phyloP scores from a whole-genome alignment of 495 filamentous ascomycete genomes.

The Penicillium malachiteum region DNA sequence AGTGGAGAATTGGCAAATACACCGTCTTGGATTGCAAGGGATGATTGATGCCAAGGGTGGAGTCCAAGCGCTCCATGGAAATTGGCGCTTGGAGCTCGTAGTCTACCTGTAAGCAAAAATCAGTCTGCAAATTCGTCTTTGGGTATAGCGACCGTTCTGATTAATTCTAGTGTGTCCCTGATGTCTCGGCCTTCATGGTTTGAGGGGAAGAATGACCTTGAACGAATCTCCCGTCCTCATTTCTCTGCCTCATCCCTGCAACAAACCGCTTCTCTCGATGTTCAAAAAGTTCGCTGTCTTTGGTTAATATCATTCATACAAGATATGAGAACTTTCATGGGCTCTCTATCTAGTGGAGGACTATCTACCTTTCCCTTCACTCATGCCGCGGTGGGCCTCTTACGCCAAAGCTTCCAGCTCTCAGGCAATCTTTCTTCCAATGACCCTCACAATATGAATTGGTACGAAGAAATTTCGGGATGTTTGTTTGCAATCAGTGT shows the following conservation, averaged over 20 bases:
- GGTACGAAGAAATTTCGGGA: constrained; percentile 17
- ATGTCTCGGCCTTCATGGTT: constrained; percentile 33
- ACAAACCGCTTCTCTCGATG: constrained; percentile 12
- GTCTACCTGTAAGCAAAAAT: constrained; percentile 29
- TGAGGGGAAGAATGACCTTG: constrained; percentile 25
- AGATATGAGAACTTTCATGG: constrained; percentile 31
- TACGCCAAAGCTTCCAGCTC: constrained; percentile 17
- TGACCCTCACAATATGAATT: not conserved
- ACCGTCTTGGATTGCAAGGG: constrained; percentile 26
- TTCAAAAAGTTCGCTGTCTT: constrained; percentile 27
- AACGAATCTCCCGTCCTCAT: constrained; percentile 4
- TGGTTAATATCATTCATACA: constrained; percentile 36
- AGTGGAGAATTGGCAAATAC: constrained; percentile 27
- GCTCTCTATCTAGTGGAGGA: constrained; percentile 17
- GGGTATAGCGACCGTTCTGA: not conserved
- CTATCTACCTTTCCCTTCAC: constrained; percentile 15
- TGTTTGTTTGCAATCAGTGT: constrained; percentile 17
- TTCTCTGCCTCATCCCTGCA: constrained; percentile 3
- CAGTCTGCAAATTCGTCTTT: too few relatives aligned
- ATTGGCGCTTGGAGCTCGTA: constrained; percentile 30
- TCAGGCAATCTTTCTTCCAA: not conserved
- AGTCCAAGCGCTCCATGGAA: constrained; percentile 16
- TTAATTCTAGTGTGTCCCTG: constrained; percentile 20
- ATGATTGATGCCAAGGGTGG: constrained; percentile 33
- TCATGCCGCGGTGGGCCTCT: constrained; percentile 19